Base-by-base conservation (phyloP, 345 rosid species). In the Dovyalis caffra region DNA sequence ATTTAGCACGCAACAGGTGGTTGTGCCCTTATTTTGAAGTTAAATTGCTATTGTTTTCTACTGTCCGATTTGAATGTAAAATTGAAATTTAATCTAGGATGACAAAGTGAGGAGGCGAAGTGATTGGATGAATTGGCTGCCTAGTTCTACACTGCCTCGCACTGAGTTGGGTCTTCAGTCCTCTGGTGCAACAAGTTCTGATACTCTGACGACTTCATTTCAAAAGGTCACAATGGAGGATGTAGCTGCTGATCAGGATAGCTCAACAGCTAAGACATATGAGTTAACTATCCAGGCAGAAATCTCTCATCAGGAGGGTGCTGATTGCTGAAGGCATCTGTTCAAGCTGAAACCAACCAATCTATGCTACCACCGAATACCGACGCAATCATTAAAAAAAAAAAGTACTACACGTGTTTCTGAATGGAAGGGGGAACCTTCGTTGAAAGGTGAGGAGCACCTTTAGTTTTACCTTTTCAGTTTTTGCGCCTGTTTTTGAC, bases 71-170 rank as follows among this genome's bases (percentile, higher is more conserved):
- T 68, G 29, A 69, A 20, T 75, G 8, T 65, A 21, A 32, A 5
- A 9, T 35, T 60, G 43, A 75, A 78, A 77, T 64, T 56, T 18
- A 23, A 60, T 70, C 28, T 83, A 89, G 93, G 87, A 81, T 66
- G 87, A 83, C 8, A 89, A 66, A 68, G 51, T 89, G 74, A 89
- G 93, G 85, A 85, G 88, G 78, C 87, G 83, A 49, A 68, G 70
- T 68, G 90, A 79, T 68, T 89, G 93, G 93, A 80, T 64, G 82
- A 84, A 82, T 77, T 87, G 90, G 88, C 65, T 85, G 8, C 49
- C 69, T 29, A 37, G 70, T 28, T 53, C 79, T 25, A 68, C 70
- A 61, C 70, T 71, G 51, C 71, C 63, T 78, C 32, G 78, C 28
- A 28, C 82, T 7, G 88, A 81, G 33, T 66, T 72, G 6, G 77